Evolutionary conservation across 148 eudicot genomes (phyloP), one percentile per base, ranked within the genome.

Genomic region (Rheum nobile): DNA sequence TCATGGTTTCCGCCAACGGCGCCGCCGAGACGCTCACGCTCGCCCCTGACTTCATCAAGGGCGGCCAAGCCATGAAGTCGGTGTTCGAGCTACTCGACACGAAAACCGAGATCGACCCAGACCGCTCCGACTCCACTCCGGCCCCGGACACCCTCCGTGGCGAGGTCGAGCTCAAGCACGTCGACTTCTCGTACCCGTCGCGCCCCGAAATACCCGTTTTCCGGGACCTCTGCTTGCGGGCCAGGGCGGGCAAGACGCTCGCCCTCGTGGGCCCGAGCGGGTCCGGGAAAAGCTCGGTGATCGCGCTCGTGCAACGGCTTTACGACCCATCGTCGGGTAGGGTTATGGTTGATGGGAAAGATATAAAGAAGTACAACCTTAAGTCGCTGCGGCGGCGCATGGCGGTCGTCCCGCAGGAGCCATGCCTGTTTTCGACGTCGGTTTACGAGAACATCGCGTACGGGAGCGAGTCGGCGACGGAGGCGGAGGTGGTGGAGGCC

Each of bases 1-100:
- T 96, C 67, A 96, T 96, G 99, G 99, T 96, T 63, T 96, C 99
- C 0, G 99, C 99, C 65, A 96, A 96, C 63, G 99, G 99, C 39
- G 99, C 99, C 17, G 99, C 99, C 0, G 99, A 96, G 72, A 96
- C 99, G 10, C 86, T 96, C 37, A 92, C 99, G 61, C 80, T 96
- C 50, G 99, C 99, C 54, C 99, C 99, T 3, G 99, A 96, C 74
- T 96, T 96, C 88, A 92, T 96, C 80, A 92, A 92, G 80, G 99
- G 99, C 12, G 99, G 99, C 21, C 88, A 86, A n/a, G 97, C 99
- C 34, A 92, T 96, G 99, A 85, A 85, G 78, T 96, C 99, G 0
- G 99, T 96, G 2, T 96, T 96, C 22, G 88, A 87, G 50, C 91
- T 96, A 19, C 94, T 96, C 13, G 99, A 96, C 76, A 83, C 97